Evolutionary conservation across 1,284 basidiomycete species (phyloP).

Genomic region (Ustilago sp.): DNA sequence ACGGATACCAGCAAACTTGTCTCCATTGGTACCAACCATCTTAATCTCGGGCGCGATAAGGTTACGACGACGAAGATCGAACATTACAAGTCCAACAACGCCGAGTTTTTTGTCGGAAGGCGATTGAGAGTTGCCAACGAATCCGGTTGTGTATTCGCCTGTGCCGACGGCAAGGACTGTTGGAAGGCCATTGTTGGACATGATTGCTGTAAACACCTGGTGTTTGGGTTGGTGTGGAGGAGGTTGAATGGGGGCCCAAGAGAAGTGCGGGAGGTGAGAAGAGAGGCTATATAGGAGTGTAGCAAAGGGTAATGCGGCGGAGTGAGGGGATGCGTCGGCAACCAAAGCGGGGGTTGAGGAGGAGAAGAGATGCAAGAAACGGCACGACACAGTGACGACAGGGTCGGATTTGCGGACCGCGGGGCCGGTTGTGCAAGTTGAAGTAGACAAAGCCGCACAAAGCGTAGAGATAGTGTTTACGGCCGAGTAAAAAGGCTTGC

Average conservation of each 20-base stretch:
- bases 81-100: slow-evolving; percentile 88
- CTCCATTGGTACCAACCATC: slow-evolving; percentile 86
- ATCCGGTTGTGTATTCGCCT: slow-evolving; percentile 82
- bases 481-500: too few relatives aligned
- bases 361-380: background rate
- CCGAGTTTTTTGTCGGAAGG: slow-evolving; percentile 91
- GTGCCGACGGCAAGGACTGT: slow-evolving; percentile 48
- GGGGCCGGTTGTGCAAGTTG: slow-evolving; percentile 1
- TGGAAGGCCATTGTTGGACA: slow-evolving; percentile 29
- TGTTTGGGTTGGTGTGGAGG: background rate
- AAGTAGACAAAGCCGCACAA: too few relatives aligned
- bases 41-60: slow-evolving; percentile 79
- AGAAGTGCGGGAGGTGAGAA: background rate
- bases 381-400: too few relatives aligned
- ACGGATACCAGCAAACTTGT: slow-evolving; percentile 85
- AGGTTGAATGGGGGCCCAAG: background rate
- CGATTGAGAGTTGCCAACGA: slow-evolving; percentile 87
- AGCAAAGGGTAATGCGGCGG: too few relatives aligned
- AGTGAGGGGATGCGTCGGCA: background rate
- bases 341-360: background rate
- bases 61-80: slow-evolving; percentile 85
- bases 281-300: background rate
- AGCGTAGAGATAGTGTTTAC: too few relatives aligned
- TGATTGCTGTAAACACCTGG: background rate
- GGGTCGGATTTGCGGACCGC: background rate